Evolutionary conservation across 176 grass and related monocot species (phyloP).

Genomic region (Saccharum officinarum): DNA sequence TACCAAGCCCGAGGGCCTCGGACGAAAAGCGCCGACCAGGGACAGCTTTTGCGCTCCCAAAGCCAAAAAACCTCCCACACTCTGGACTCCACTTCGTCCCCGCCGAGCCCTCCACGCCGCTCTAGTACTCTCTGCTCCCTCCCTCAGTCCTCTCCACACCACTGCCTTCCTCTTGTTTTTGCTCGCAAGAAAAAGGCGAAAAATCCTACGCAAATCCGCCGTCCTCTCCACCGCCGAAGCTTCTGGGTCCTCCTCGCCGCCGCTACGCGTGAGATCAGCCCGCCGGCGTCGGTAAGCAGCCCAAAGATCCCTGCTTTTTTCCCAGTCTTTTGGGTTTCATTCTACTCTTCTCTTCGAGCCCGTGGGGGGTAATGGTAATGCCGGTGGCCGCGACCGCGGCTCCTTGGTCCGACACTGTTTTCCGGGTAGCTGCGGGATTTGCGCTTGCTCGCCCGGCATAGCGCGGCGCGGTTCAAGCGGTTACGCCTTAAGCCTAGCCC

Average conservation of each 20-base stretch:
- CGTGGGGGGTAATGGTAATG: slow-evolving; percentile 8
- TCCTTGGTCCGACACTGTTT: neutral
- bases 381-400: neutral
- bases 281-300: neutral
- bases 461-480: neutral
- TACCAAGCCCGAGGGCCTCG: neutral
- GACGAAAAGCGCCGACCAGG: neutral
- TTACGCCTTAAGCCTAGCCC: neutral
- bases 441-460: neutral
- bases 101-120: slow-evolving; percentile 26
- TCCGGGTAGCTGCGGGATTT: neutral
- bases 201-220: slow-evolving; percentile 11
- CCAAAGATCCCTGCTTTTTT: neutral
- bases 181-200: slow-evolving; percentile 24
- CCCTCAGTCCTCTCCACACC: no score
- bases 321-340: fast-evolving
- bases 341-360: neutral
- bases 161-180: neutral
- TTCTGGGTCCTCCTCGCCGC: neutral
- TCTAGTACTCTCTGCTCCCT: neutral
- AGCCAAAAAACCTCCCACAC: neutral
- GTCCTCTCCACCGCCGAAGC: slow-evolving; percentile 14
- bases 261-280: neutral
- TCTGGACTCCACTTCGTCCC: neutral
- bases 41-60: slow-evolving; percentile 14